Conservation (phyloP, 208 protist species). For the Acanthamoeba royreba region DNA sequence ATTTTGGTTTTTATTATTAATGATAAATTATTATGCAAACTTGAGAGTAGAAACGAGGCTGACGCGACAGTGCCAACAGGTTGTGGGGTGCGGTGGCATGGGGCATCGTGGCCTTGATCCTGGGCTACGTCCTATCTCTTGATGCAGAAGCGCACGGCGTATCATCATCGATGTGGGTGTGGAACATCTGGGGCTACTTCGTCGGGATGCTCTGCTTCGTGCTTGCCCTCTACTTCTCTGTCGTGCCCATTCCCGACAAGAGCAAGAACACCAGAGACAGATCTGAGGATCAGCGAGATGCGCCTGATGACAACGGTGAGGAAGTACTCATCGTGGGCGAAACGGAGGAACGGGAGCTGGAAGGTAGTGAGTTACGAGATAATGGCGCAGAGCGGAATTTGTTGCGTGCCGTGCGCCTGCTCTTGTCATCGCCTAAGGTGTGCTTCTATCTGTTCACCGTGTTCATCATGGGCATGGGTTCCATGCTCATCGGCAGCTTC, state of each 20-base stretch:
- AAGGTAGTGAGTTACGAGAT: neutral
- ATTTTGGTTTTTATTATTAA: no score
- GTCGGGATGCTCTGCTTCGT: conserved; percentile 5
- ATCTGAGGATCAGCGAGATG: no score
- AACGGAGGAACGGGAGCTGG: neutral
- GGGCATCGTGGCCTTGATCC: neutral
- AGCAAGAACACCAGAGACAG: neutral
- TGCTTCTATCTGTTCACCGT: neutral
- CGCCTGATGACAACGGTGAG: no score
- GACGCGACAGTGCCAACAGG: no score
- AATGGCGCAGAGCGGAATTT: neutral
- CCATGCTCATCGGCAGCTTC: neutral
- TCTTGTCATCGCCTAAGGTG: neutral
- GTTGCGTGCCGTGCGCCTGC: neutral
- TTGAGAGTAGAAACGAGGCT: no score
- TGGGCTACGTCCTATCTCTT: neutral
- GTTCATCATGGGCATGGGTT: conserved; percentile 34
- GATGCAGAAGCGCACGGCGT: neutral
- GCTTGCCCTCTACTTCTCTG: neutral
- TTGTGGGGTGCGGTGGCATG: neutral
- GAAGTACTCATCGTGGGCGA: no score
- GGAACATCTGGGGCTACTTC: neutral
- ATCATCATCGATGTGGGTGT: neutral
- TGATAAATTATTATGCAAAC: no score
- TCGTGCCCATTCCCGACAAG: neutral